Conservation (phyloP, 345 rosid genomes). For the Zanthoxylum bungeanum region DNA sequence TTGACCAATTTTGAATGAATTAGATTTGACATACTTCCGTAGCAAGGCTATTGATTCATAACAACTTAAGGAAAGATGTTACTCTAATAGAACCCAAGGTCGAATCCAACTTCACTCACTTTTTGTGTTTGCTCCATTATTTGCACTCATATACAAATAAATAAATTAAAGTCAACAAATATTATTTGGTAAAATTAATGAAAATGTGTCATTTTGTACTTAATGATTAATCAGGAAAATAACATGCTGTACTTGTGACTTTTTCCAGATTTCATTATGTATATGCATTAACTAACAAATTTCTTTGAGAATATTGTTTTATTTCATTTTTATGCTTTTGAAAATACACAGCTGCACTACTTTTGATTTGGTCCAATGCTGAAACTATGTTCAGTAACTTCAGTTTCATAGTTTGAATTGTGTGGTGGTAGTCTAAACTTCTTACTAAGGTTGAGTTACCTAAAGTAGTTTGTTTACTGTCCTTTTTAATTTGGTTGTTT, state of each 20-base stretch:
- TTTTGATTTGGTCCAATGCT: background rate
- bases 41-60: background rate
- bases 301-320: background rate
- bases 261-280: background rate
- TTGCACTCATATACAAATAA: background rate
- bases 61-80: too few species aligned
- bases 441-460: background rate
- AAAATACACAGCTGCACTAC: background rate
- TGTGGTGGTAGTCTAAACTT: background rate
- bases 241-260: background rate
- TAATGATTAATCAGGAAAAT: background rate
- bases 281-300: background rate
- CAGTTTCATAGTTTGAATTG: background rate
- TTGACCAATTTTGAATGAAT: background rate
- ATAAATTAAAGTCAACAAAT: too few species aligned
- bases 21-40: too few species aligned
- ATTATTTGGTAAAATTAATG: background rate
- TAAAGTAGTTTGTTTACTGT: background rate
- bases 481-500: background rate
- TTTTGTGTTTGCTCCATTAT: background rate
- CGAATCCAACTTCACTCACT: background rate
- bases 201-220: background rate
- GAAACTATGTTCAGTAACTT: constrained; percentile 2
- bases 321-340: background rate
- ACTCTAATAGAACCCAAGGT: background rate